Base-by-base conservation (phyloP, 75 land plant species). In the Picea sitchensis region DNA sequence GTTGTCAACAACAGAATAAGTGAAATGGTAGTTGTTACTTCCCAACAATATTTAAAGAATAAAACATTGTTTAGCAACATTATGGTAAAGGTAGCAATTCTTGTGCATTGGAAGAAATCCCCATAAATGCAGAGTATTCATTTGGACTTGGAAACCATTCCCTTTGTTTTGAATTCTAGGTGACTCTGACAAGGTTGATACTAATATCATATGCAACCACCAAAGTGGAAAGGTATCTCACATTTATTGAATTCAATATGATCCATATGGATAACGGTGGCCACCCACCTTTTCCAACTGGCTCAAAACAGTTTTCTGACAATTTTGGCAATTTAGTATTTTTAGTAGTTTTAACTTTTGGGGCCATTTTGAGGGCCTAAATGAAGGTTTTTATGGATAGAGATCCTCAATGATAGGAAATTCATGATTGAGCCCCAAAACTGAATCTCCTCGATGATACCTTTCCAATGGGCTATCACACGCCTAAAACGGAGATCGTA, bases 81-180 rank as follows among this genome's bases (percentile, higher is more conserved):
- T 98, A 97, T 97, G 61, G 88, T 89, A 89, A 97, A 97, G 47
- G 99, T 97, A 26, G 92, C 98, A n/a, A 97, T 90, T 79, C 99
- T 96, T 73, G 99, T 97, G 78, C 86, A 90, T 18, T 96, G 88
- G 65, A 98, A 97, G 87, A 97, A 97, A 74, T 97, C 99, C 54
- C 99, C 99, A 95, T 97, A 80, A 97, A 97, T 0, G 99, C 86
- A 15, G 99, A 97, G 83, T 97, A 97, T 41, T 95, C 99, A 64
- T 97, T 97, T n/a, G 98, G 99, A 77, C 95, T 95, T 20, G 99
- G 99, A 79, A 90, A 97, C 99, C 95, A 83, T 84, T 65, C 90
- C 77, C 95, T 95, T 68, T 95, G 91, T 83, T 97, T 97, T 44
- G 95, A 88, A 79, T 97, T 97, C 99, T 98, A 95, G 23, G 99